Conservation (phyloP, 495 filamentous ascomycete genomes). For the Eremomyces bilateralis region DNA sequence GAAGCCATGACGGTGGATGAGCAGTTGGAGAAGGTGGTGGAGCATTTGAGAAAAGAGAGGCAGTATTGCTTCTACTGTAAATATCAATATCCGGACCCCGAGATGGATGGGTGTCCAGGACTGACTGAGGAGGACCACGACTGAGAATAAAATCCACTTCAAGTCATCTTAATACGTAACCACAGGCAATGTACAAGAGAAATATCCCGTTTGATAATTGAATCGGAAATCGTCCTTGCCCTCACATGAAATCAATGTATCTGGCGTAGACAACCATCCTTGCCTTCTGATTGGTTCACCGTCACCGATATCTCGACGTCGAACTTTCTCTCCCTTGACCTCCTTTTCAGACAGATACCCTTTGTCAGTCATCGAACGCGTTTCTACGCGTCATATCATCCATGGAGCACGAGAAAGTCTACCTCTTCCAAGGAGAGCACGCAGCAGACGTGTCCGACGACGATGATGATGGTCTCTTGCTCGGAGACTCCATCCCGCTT, state of each 20-base stretch:
- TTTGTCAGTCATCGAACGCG: neutral
- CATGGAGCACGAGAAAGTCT: constrained; percentile 1
- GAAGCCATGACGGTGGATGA: constrained; percentile 42
- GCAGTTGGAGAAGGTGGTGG: constrained; percentile 38
- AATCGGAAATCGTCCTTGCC: neutral
- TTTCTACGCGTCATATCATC: neutral
- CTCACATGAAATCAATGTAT: neutral
- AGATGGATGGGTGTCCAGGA: constrained; percentile 78
- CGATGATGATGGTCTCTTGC: constrained; percentile 7
- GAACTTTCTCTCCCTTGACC: neutral
- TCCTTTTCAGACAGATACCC: neutral
- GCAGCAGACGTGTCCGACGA: constrained; percentile 13
- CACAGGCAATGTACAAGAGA: neutral
- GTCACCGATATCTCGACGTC: neutral
- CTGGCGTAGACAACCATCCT: neutral
- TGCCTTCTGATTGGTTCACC: neutral
- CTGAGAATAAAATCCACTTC: constrained; percentile 17
- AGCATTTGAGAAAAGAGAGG: constrained; percentile 43
- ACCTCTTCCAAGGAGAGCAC: constrained; percentile 4
- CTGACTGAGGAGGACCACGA: constrained; percentile 83
- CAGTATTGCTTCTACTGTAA: constrained; percentile 98
- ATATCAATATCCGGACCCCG: constrained; percentile 42
- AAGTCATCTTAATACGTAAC: neutral
- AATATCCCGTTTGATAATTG: neutral
- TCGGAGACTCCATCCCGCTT: constrained; percentile 8